Evolutionary conservation across 768 basidiomycete species (phyloP).

Genomic region (Phaeolepiota aurea): DNA sequence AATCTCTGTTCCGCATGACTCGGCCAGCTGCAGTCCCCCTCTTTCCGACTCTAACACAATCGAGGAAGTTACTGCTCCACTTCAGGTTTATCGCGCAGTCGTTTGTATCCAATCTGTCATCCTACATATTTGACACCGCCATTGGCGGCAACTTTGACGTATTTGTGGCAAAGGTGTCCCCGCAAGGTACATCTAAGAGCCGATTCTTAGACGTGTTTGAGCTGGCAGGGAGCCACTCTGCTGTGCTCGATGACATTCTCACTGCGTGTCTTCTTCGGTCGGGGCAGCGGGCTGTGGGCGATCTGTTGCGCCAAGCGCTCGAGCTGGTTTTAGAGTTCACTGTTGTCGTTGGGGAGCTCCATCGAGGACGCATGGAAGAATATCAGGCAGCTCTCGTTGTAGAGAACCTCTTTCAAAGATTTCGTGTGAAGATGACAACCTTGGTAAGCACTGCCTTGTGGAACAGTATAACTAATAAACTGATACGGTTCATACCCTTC

Average conservation of each 20-base stretch:
- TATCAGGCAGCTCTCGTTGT: constrained; percentile 53
- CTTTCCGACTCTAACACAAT: constrained; percentile 49
- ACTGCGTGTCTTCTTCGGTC: constrained; percentile 68
- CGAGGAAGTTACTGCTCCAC: constrained; percentile 48
- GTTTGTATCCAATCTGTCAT: constrained; percentile 58
- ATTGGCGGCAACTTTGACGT: constrained; percentile 71
- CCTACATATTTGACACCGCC: constrained; percentile 75
- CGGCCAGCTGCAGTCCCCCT: constrained; percentile 31
- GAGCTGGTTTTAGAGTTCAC: constrained; percentile 63
- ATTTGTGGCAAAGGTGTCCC: constrained; percentile 42
- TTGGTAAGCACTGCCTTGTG: constrained; percentile 35
- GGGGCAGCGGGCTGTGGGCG: constrained; percentile 56
- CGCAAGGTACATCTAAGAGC: constrained; percentile 8
- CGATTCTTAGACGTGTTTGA: constrained; percentile 68
- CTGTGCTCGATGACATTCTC: constrained; percentile 65
- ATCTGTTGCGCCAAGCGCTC: constrained; percentile 53
- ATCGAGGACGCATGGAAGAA: constrained; percentile 46
- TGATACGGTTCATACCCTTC: constrained; percentile 1
- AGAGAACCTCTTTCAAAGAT: constrained; percentile 44
- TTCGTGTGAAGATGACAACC: constrained; percentile 43
- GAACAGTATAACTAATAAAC: constrained; percentile 4
- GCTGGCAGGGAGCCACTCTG: constrained; percentile 59
- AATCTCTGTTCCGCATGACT: constrained; percentile 59
- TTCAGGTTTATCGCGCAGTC: constrained; percentile 70
- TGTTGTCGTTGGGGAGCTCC: constrained; percentile 54